These are phyloP conservation scores for Royoungia palumana DNA, from an alignment of 768 basidiomycete genomes.

Conservation along the genomic window DNA sequence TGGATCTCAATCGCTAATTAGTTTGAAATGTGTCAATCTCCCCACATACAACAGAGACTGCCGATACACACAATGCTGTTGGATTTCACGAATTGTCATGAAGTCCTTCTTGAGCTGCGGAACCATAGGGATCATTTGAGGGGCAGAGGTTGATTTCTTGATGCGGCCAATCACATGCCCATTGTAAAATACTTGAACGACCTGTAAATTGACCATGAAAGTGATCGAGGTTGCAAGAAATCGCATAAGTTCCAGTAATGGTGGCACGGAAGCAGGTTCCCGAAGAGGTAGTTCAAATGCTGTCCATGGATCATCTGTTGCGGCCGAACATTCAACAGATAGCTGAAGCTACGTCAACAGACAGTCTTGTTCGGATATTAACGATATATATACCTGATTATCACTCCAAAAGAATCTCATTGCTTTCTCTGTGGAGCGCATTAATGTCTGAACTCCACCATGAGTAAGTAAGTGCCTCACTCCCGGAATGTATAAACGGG, in stretches of 20 bases:
- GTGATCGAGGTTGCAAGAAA: constrained; percentile 88
- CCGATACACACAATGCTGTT: too few species aligned
- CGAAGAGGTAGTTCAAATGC: constrained; percentile 82
- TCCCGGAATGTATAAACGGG: constrained; percentile 73
- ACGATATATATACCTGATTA: constrained; percentile 43
- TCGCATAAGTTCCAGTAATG: constrained; percentile 80
- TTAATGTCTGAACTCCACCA: constrained; percentile 8
- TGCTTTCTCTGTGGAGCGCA: constrained; percentile 55
- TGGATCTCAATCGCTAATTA: too few species aligned
- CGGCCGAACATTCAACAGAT: constrained; percentile 41
- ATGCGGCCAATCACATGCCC: constrained; percentile 63
- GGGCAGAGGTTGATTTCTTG: constrained; percentile 41
- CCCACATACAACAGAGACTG: too few species aligned
- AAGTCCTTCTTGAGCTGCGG: too few species aligned
- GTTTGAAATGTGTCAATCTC: too few species aligned
- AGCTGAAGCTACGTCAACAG: constrained; percentile 42
- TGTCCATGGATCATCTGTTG: constrained; percentile 53
- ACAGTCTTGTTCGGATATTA: background rate
- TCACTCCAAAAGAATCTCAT: constrained; percentile 94
- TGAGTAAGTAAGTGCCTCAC: constrained; percentile 30
- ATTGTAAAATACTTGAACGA: constrained; percentile 78
- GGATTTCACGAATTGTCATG: too few species aligned
- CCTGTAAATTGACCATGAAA: constrained; percentile 75
- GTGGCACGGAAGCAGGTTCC: constrained; percentile 71
- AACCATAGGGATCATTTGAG: too few species aligned